These are phyloP conservation scores for Acacia concinna DNA, from an alignment of 331 rosid species.

Conservation along the genomic window DNA sequence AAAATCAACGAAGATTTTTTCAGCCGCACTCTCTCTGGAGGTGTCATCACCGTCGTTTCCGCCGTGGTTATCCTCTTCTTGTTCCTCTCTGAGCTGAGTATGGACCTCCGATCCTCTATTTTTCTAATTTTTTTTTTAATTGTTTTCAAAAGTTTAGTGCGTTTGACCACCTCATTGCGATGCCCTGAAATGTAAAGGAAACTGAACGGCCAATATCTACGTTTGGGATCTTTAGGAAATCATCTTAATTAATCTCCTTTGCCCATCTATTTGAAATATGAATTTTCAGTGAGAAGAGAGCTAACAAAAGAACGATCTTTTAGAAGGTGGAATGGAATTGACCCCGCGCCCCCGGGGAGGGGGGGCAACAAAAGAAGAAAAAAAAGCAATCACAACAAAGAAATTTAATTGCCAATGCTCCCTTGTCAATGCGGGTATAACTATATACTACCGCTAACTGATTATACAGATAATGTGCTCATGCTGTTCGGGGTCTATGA, in stretches of 20 bases:
- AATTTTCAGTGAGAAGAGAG: not conserved
- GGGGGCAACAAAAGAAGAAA: no score
- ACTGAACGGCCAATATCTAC: not conserved
- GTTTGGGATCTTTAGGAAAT: constrained; percentile 29
- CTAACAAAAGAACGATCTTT: not conserved
- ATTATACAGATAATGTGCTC: not conserved
- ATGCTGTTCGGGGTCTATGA: not conserved
- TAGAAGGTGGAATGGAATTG: not conserved
- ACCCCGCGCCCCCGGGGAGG: no score
- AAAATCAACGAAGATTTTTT: constrained; percentile 91
- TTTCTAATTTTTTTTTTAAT: not conserved
- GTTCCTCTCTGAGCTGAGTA: constrained; percentile 85
- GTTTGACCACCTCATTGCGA: constrained; percentile 12
- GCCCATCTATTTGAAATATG: constrained; percentile 22
- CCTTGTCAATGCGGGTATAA: not conserved
- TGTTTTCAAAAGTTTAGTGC: not conserved
- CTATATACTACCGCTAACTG: not conserved
- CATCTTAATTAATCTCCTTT: constrained; percentile 5
- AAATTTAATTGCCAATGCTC: not conserved
- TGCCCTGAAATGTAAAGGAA: not conserved
- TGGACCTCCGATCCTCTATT: constrained; percentile 12
- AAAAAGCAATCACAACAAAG: not conserved
- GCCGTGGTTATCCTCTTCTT: constrained; percentile 70
- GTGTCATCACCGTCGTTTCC: constrained; percentile 72
- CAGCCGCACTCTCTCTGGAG: constrained; percentile 86